A percentile compares a stretch with the other conserved stretches of the same genome.
These are phyloP conservation scores for Phtheirospermum japonicum DNA, from an alignment of 257 asterid genomes.

Conservation along the genomic window DNA sequence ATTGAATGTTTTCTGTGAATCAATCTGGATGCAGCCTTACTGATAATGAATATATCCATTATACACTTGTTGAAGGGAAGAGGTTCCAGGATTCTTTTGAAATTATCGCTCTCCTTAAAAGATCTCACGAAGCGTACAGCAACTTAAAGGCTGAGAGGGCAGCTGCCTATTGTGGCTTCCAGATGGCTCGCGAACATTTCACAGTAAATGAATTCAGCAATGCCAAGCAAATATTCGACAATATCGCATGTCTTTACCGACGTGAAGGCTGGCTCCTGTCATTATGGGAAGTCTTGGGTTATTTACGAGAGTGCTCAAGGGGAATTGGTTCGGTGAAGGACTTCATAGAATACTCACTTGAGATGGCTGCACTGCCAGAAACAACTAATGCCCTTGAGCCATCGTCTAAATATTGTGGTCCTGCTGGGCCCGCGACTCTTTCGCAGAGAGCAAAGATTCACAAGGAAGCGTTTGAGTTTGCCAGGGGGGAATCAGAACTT, in stretches of 20 bases:
- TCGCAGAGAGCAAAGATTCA: slow-evolving; percentile 70
- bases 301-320: slow-evolving; percentile 88
- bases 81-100: slow-evolving; percentile 33
- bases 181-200: slow-evolving; percentile 82
- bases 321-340: slow-evolving; percentile 70
- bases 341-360: slow-evolving; percentile 91
- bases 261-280: slow-evolving; percentile 89
- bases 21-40: slow-evolving; percentile 4
- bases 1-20: not conserved
- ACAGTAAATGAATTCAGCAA: slow-evolving; percentile 50
- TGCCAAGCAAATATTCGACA: slow-evolving; percentile 75
- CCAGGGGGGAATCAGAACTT: slow-evolving; percentile 58
- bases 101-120: slow-evolving; percentile 63
- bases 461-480: slow-evolving; percentile 79
- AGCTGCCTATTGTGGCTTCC: slow-evolving; percentile 86
- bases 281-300: slow-evolving; percentile 89
- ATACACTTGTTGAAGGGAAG: slow-evolving; percentile 70
- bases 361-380: slow-evolving; percentile 91
- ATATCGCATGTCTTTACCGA: slow-evolving; percentile 74
- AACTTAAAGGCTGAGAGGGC: slow-evolving; percentile 63
- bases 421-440: slow-evolving; percentile 78
- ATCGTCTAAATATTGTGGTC: slow-evolving; percentile 60
- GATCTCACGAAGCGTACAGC: slow-evolving; percentile 72
- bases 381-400: slow-evolving; percentile 41
- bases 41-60: slow-evolving; percentile 11